A percentile compares a stretch with the other conserved stretches of the same genome.
These are phyloP conservation scores for Beauveria brongniartii DNA, from an alignment of 2,329 filamentous ascomycete species.

Conservation along the genomic window DNA sequence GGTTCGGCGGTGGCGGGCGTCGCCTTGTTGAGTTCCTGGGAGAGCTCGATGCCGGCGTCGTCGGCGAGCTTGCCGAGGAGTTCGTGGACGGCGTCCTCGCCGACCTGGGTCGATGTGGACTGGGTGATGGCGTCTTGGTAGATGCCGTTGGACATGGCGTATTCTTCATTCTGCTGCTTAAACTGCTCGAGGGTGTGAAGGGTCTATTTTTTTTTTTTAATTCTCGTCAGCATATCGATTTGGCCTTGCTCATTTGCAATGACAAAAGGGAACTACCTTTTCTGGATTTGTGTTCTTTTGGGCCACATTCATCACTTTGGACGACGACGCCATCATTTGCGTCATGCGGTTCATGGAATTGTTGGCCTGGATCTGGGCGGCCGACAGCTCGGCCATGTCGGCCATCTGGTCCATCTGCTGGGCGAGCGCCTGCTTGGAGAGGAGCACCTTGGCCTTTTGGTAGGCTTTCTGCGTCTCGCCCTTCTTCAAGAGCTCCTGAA, in stretches of 20 bases:
- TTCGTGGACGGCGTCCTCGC: conserved; percentile 80
- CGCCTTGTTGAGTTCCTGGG: conserved; percentile 59
- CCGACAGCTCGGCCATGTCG: conserved; percentile 54
- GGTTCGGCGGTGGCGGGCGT: conserved; percentile 51
- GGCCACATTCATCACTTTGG: conserved; percentile 48
- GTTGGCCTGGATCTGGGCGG: conserved; percentile 56
- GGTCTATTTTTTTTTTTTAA: conserved; percentile 28
- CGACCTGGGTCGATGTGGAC: conserved; percentile 63
- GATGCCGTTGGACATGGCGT: conserved; percentile 60
- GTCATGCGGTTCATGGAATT: conserved; percentile 60
- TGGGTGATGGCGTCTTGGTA: conserved; percentile 81
- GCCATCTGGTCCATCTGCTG: conserved; percentile 58
- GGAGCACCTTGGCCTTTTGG: conserved; percentile 54
- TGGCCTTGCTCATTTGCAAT: too few relatives aligned
- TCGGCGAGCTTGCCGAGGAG: conserved; percentile 80
- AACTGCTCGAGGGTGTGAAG: conserved; percentile 54
- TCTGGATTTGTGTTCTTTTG: conserved; percentile 53
- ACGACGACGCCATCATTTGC: conserved; percentile 53
- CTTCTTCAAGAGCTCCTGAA: conserved; percentile 54
- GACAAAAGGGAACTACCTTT: conserved; percentile 28
- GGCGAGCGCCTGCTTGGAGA: conserved; percentile 53
- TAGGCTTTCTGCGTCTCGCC: conserved; percentile 56
- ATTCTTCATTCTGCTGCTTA: conserved; percentile 55
- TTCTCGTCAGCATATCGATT: not conserved
- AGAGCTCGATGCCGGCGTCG: conserved; percentile 77